Evolutionary conservation across 225 moss, liverwort and hornwort species (phyloP).

Genomic region (Climacium dendroides): DNA sequence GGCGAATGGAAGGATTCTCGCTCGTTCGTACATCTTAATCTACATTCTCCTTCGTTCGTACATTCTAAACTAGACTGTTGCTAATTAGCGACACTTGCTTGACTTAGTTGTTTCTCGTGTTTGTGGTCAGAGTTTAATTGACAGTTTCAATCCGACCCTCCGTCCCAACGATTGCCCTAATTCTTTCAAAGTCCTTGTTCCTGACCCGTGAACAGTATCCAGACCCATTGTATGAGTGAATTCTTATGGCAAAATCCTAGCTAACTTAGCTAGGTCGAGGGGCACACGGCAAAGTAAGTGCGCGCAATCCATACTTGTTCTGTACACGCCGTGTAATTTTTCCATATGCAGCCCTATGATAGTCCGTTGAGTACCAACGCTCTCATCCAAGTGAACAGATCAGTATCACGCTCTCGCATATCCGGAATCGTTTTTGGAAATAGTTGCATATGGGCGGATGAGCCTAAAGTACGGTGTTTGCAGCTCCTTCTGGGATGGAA

Average conservation of each 20-base stretch:
- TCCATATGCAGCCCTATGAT: not conserved
- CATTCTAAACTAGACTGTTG: not conserved
- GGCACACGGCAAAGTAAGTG: not conserved
- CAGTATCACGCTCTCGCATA: not conserved
- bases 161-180: not conserved
- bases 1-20: not conserved
- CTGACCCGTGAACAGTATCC: not conserved
- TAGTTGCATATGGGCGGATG: not conserved
- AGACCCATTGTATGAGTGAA: not conserved
- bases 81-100: not conserved
- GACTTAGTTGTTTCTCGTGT: not conserved
- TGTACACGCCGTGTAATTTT: not conserved
- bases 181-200: not conserved
- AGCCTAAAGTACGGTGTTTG: not conserved
- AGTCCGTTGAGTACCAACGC: not conserved
- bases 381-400: not conserved
- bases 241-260: not conserved
- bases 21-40: too few relatives aligned
- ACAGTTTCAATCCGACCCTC: not conserved
- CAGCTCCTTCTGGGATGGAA: not conserved
- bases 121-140: not conserved
- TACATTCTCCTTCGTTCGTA: too few relatives aligned
- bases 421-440: not conserved
- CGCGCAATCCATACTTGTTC: not conserved
- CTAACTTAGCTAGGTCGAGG: too few relatives aligned